Base-by-base conservation (phyloP, 2,329 filamentous ascomycete genomes). In the Aciculosporium take region DNA sequence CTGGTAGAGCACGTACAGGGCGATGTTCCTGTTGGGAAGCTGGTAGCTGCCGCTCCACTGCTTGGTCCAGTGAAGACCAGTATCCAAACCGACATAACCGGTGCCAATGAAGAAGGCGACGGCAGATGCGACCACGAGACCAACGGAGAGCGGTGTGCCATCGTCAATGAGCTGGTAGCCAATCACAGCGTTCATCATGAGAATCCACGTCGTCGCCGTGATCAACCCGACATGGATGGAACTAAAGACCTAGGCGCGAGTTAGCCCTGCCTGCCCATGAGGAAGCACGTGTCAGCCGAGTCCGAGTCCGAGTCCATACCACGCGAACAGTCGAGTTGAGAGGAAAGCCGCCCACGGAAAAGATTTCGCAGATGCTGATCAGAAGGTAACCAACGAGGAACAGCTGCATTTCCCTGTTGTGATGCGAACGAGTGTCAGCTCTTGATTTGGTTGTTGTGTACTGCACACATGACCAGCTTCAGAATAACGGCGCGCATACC, bases 161-260 rank as follows among this genome's bases (percentile, higher is more conserved):
- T 98, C 91, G 51, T 98, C 91, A 34, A 96, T 69, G 18, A 96
- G 65, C 58, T 98, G 91, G 60, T 84, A 98, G 35, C 91, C 91
- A 35, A 98, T 86, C 4, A 93, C 66, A 4, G 85, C 87, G 56
- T 96, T 96, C 51, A 96, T 71, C 64, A 96, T 76, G 4, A 98
- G 72, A 27, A 94, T 78, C 89, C 89, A 98, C 37, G 79, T 74
- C 1, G 87, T 88, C 13, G 89, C 85, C 42, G 83, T 75, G 44
- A 98, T 94, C 49, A 88, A 76, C 45, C 85, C 91, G 44, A 98
- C 76, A 59, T 98, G 91, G 30, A 91, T 80, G 27, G 83, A 88
- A 12, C 84, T 84, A 57, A 98, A 98, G 7, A 75, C 85, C 83
- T 89, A 44, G 15, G 13, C 32, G 4, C 17, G 37, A 20, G 28